Conservation (phyloP, 768 basidiomycete species). For the Termitomyces heimii region DNA sequence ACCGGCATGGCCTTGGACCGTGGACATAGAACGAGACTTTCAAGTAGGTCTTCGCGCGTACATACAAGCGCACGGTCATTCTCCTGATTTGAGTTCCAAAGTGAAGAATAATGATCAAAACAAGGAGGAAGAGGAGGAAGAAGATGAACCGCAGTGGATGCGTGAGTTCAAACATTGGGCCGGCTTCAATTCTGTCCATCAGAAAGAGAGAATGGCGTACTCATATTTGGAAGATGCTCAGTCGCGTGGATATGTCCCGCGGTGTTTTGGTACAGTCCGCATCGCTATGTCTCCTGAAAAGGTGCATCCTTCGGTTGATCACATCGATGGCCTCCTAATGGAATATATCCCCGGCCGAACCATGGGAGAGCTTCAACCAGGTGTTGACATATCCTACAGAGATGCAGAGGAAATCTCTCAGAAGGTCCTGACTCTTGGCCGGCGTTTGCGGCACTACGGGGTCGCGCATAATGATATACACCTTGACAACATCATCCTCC, state of each 20-base stretch:
- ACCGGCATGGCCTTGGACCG: neutral
- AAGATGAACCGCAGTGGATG: neutral
- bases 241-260: neutral
- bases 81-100: neutral
- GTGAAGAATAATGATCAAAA: neutral
- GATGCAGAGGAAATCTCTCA: neutral
- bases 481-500: neutral
- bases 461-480: neutral
- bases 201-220: neutral
- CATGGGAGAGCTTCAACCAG: neutral
- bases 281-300: neutral
- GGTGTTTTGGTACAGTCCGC: neutral
- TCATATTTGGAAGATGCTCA: neutral
- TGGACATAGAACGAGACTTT: neutral
- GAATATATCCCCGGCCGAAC: neutral
- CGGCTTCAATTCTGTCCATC: neutral
- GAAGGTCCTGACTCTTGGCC: neutral
- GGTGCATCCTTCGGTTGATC: neutral
- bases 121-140: neutral
- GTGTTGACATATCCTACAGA: neutral
- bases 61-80: neutral
- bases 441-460: neutral
- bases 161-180: neutral
- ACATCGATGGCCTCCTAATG: neutral
- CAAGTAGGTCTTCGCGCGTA: neutral